These are phyloP conservation scores for Nakazawaea sp. DNA, from an alignment of 805 yeast genomes.

Conservation along the genomic window DNA sequence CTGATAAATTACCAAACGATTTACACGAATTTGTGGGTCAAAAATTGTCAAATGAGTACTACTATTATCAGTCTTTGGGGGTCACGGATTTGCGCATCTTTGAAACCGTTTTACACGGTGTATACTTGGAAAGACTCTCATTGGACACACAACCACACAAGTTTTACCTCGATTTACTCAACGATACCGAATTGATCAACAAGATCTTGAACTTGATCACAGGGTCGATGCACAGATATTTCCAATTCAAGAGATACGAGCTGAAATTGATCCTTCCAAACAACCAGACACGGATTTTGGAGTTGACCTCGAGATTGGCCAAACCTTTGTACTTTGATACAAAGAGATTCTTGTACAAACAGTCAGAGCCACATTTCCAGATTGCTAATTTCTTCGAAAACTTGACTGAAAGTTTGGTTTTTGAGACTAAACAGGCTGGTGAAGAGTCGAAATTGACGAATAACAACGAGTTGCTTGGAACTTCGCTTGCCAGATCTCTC, in stretches of 20 bases:
- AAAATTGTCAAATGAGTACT: constrained; percentile 79
- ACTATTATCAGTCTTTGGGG: constrained; percentile 77
- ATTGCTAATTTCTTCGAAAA: constrained; percentile 22
- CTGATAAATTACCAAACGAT: constrained; percentile 58
- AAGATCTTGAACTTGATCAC: constrained; percentile 62
- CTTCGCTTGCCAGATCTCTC: constrained; percentile 48
- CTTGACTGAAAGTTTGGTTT: constrained; percentile 23
- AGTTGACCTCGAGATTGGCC: constrained; percentile 41
- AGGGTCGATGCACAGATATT: constrained; percentile 73
- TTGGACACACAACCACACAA: constrained; percentile 54
- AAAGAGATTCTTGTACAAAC: constrained; percentile 25
- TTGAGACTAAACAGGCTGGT: constrained; percentile 12
- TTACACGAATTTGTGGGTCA: constrained; percentile 77
- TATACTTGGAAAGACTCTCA: constrained; percentile 56
- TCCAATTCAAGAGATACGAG: constrained; percentile 63
- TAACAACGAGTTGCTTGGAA: constrained; percentile 35
- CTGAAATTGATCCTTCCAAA: constrained; percentile 29
- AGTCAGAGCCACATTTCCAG: constrained; percentile 19
- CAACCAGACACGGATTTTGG: constrained; percentile 15
- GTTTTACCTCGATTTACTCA: constrained; percentile 51
- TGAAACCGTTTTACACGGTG: constrained; percentile 62
- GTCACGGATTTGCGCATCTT: constrained; percentile 56
- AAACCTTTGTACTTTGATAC: constrained; percentile 45
- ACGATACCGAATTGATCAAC: constrained; percentile 41
- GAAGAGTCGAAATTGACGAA: constrained; percentile 29